Base-by-base conservation (phyloP, 129 eudicot genomes). In the Tanacetum coccineum region DNA sequence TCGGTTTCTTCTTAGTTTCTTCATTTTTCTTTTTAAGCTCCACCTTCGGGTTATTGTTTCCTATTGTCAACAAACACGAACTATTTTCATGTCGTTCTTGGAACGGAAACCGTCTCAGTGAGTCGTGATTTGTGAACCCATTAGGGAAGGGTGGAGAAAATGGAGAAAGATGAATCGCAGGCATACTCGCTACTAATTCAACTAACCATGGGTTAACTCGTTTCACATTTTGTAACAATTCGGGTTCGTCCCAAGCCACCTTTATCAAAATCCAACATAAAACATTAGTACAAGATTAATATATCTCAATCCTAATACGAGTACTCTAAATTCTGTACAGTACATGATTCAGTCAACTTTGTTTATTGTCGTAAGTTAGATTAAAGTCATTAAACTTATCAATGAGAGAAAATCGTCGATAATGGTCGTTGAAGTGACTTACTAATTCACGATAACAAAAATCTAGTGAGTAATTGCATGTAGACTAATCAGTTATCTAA, bases 201-300 rank as follows among this genome's bases (percentile, higher is more conserved):
- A 92, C 98, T 59, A 84, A 74, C 98, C 98, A 92, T 46, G 98
- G 98, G 83, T 76, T 92, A 15, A 92, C 98, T 54, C 91, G 78
- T 62, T 85, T 87, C 72, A 91, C 96, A 25, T 91, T 88, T 62
- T 92, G 95, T 13, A 92, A 89, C 55, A 92, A 70, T 21, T 88
- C 91, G 3, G 98, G 98, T 40, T 92, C 98, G 68, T 92, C 98
- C 98, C 98, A 92, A 17, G 86, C 81, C 8, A 92, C 98, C 97
- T 91, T 78, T 5, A 73, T 15, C 42, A n/a, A 2, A 57, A n/a
- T 17, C 49, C 9, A 22, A 64, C 51, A 22, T 28, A 26, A 66
- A 59, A 59, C n/a, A 32, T 64, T 10, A 56, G 17, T 9, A 40
- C 9, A 66, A 62, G 7, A 15, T 13, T 10, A 44, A n/a, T n/a